These are phyloP conservation scores for Camillea tinctor DNA, from an alignment of 2,329 filamentous ascomycete genomes.

Conservation along the genomic window DNA sequence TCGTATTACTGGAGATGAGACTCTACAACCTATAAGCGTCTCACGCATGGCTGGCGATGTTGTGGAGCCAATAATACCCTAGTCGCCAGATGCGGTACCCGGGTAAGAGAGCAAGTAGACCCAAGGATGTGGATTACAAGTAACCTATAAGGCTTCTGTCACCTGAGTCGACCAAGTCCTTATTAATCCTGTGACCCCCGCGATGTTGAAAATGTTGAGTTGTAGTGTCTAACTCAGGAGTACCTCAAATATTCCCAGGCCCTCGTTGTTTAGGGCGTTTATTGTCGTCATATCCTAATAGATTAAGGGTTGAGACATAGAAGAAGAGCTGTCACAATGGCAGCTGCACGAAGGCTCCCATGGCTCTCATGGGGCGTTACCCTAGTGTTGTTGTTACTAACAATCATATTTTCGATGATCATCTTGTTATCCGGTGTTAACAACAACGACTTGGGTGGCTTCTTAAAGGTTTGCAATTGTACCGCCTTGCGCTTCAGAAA, in stretches of 20 bases:
- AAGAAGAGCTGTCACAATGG: background rate
- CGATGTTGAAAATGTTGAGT: background rate
- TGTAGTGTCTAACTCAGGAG: no score
- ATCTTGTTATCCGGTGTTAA: constrained; percentile 32
- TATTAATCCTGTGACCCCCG: background rate
- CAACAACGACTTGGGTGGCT: constrained; percentile 29
- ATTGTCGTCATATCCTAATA: background rate
- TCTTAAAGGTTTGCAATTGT: constrained; percentile 30
- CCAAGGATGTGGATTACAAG: no score
- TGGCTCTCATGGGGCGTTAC: constrained; percentile 10
- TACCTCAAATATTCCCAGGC: background rate
- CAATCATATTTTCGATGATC: constrained; percentile 26
- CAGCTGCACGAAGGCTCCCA: background rate
- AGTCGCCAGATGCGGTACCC: background rate
- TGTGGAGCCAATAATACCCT: background rate
- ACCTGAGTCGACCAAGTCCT: background rate
- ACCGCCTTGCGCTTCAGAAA: background rate
- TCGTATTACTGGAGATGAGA: background rate
- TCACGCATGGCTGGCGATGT: background rate
- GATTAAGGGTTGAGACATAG: background rate
- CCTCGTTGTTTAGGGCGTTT: background rate
- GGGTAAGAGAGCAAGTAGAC: background rate
- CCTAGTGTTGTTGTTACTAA: constrained; percentile 23
- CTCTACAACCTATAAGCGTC: background rate
- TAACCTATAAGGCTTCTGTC: background rate